These are phyloP conservation scores for Tetracladium maxilliforme DNA, from an alignment of 2,329 filamentous ascomycete genomes.

Conservation along the genomic window DNA sequence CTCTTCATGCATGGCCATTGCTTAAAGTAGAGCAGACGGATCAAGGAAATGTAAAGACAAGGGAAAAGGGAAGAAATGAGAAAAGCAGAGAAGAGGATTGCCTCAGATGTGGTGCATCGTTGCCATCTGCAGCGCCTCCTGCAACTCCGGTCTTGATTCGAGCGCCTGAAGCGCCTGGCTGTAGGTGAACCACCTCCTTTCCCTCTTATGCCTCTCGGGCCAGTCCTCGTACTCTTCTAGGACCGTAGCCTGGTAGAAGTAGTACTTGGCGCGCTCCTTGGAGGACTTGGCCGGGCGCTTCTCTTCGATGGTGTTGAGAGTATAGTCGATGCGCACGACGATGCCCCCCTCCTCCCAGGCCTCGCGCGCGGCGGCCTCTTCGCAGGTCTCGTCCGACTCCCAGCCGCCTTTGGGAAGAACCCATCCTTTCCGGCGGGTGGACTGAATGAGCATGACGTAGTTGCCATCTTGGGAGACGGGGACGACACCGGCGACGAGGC, in stretches of 20 bases:
- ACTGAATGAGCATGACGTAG: conserved; percentile 87
- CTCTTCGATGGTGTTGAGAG: conserved; percentile 78
- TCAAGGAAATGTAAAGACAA: too few species aligned
- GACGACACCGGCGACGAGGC: conserved; percentile 88
- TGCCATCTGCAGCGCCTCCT: conserved; percentile 75
- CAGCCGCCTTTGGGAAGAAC: conserved; percentile 95
- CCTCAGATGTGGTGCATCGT: conserved; percentile 51
- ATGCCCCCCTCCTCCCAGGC: conserved; percentile 98
- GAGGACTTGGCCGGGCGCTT: conserved; percentile 64
- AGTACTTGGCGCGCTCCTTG: conserved; percentile 50
- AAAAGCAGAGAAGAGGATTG: too few species aligned
- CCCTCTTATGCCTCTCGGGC: conserved; percentile 89
- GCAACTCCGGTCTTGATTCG: conserved; percentile 66
- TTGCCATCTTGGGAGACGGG: conserved; percentile 75
- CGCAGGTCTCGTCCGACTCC: conserved; percentile 85
- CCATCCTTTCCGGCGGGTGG: conserved; percentile 81
- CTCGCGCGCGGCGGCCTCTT: conserved; percentile 74
- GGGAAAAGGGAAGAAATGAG: too few species aligned
- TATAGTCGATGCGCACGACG: conserved; percentile 66
- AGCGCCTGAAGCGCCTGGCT: conserved; percentile 66
- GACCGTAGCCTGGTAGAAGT: conserved; percentile 82
- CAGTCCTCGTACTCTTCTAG: conserved; percentile 72
- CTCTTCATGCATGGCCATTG: too few species aligned
- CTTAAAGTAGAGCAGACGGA: too few species aligned
- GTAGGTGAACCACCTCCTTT: conserved; percentile 81